Percentiles rank a stretch among this genome's conserved stretches.
Conservation (phyloP, 495 filamentous ascomycete genomes). For the Penicillium chermesinum region DNA sequence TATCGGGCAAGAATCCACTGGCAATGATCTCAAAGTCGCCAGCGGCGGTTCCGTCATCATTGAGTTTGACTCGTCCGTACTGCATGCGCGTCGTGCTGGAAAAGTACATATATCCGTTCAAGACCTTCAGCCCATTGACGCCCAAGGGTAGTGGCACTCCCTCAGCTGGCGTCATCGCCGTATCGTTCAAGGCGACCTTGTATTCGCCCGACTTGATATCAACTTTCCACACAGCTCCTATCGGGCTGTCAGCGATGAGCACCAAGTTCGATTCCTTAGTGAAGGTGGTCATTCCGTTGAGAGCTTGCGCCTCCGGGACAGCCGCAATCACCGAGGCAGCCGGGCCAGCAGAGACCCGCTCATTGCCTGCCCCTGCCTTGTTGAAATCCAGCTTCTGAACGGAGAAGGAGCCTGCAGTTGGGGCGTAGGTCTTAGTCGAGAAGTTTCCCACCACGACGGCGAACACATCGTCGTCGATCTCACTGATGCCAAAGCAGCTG, state of each 20-base stretch:
- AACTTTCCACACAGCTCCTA: conserved; percentile 31
- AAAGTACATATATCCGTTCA: conserved; percentile 33
- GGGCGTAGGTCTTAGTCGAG: conserved; percentile 19
- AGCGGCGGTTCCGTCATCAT: conserved; percentile 18
- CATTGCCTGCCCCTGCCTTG: neutral
- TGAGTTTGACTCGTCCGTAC: conserved; percentile 28
- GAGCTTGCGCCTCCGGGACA: conserved; percentile 32
- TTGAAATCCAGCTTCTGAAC: conserved; percentile 37
- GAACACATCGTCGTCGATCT: conserved; percentile 38
- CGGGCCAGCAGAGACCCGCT: neutral
- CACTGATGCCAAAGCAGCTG: conserved; percentile 39
- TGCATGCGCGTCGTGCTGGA: conserved; percentile 31
- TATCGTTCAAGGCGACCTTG: conserved; percentile 24
- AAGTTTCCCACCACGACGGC: conserved; percentile 38
- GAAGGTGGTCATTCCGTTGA: conserved; percentile 38
- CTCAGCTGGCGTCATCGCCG: conserved; percentile 19
- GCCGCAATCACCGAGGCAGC: conserved; percentile 23
- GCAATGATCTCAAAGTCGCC: conserved; percentile 28
- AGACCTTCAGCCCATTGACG: conserved; percentile 35
- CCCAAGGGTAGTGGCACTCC: conserved; percentile 23
- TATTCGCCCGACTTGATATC: conserved; percentile 30
- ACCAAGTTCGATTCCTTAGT: conserved; percentile 20
- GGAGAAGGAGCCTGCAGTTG: conserved; percentile 30
- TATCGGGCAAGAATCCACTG: conserved; percentile 28
- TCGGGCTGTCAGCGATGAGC: conserved; percentile 36